Evolutionary conservation across 2,329 filamentous ascomycete species (phyloP).

Genomic region (Esteya vermicola): DNA sequence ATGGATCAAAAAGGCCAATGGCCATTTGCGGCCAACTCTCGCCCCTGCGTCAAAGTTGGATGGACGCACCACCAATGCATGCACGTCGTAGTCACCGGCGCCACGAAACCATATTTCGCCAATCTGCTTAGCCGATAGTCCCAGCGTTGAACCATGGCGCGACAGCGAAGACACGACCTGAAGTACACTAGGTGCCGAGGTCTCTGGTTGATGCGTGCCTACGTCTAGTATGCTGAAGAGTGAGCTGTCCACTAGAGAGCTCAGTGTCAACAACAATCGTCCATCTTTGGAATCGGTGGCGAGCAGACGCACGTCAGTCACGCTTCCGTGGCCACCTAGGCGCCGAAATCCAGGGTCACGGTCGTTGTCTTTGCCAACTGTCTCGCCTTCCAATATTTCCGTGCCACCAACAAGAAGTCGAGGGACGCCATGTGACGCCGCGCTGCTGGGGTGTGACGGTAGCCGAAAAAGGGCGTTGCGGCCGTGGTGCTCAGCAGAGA

Average conservation of each 20-base stretch:
- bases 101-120: conserved; percentile 58
- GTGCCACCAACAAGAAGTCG: conserved; percentile 25
- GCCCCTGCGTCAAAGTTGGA: conserved; percentile 53
- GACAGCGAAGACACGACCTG: conserved; percentile 48
- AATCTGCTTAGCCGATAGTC: conserved; percentile 48
- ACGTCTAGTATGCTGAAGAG: conserved; percentile 46
- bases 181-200: neutral
- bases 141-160: conserved; percentile 50
- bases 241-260: conserved; percentile 58
- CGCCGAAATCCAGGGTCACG: conserved; percentile 1
- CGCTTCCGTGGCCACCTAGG: conserved; percentile 28
- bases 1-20: conserved; percentile 66
- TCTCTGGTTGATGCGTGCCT: conserved; percentile 10
- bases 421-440: conserved; percentile 23
- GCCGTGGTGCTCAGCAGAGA: conserved; percentile 60
- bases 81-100: conserved; percentile 48
- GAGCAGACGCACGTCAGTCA: conserved; percentile 36
- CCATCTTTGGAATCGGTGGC: conserved; percentile 18
- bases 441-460: conserved; percentile 34
- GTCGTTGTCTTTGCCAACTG: neutral
- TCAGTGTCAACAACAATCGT: conserved; percentile 50
- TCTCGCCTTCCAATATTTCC: conserved; percentile 10
- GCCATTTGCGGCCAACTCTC: conserved; percentile 41
- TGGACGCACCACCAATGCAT: conserved; percentile 54
- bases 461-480: conserved; percentile 47